Percentiles rank a stretch among this genome's conserved stretches.
Evolutionary conservation across 2,329 filamentous ascomycete species (phyloP).

Genomic region (Hypoxylon sp.): DNA sequence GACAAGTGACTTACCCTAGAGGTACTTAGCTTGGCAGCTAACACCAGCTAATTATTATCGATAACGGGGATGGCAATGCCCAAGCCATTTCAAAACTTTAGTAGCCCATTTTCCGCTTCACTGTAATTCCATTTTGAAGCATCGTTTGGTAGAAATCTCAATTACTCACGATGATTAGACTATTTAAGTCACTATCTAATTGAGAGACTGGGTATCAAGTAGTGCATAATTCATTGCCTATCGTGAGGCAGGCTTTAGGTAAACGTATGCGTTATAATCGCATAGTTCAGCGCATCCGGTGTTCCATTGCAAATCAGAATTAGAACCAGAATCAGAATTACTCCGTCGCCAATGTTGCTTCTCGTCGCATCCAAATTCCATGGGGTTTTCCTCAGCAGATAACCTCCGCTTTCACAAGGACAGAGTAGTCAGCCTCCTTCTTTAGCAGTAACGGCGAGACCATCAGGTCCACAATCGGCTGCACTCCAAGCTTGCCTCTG

Average conservation of each 20-base stretch:
- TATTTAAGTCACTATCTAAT: conserved; percentile 6
- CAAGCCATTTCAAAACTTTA: neutral
- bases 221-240: neutral
- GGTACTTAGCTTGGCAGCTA: neutral
- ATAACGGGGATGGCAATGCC: neutral
- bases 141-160: conserved; percentile 4
- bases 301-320: conserved; percentile 1
- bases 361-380: neutral
- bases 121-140: neutral
- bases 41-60: neutral
- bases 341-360: neutral
- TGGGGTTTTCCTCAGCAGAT: conserved; percentile 43
- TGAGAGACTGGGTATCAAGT: conserved; percentile 25
- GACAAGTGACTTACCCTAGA: neutral
- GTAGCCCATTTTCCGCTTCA: neutral
- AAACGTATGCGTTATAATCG: conserved; percentile 6
- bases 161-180: conserved; percentile 10
- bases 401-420: conserved; percentile 53
- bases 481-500: conserved; percentile 38
- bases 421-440: conserved; percentile 46
- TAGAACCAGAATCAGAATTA: neutral
- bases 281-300: conserved; percentile 13
- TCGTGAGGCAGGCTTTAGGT: conserved; percentile 9
- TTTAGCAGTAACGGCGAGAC: conserved; percentile 51
- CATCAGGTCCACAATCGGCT: conserved; percentile 51